Percentiles rank a stretch among this genome's conserved stretches.
Evolutionary conservation across 2,329 filamentous ascomycete genomes (phyloP).

Genomic region (Lecanicillium sp.): DNA sequence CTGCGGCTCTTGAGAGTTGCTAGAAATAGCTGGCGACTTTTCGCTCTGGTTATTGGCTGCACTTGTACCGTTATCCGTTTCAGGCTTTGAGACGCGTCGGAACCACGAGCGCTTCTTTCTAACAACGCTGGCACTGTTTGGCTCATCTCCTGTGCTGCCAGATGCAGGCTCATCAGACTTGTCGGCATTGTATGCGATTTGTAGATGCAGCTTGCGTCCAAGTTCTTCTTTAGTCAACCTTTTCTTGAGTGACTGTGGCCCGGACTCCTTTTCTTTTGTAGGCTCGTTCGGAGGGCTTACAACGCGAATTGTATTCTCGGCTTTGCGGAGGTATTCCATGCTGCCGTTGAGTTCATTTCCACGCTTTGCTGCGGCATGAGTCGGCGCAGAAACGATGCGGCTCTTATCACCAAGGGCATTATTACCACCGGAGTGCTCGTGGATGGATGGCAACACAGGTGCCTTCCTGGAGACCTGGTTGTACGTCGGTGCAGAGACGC

Average conservation of each 20-base stretch:
- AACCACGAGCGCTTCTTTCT: slow-evolving; percentile 46
- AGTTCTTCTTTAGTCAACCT: slow-evolving; percentile 19
- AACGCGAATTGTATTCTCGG: slow-evolving; percentile 45
- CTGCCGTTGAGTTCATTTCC: slow-evolving; percentile 24
- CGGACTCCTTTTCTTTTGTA: slow-evolving; percentile 25
- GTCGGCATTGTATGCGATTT: slow-evolving; percentile 11
- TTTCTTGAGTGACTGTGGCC: slow-evolving; percentile 34
- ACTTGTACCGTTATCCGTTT: slow-evolving; percentile 3
- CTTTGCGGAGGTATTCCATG: slow-evolving; percentile 36
- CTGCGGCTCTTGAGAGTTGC: slow-evolving; percentile 17
- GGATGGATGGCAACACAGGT: slow-evolving; percentile 39
- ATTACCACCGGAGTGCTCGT: slow-evolving; percentile 28
- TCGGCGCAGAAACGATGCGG: slow-evolving; percentile 39
- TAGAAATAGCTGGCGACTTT: slow-evolving; percentile 11
- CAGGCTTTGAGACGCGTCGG: slow-evolving; percentile 34
- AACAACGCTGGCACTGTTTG: slow-evolving; percentile 14
- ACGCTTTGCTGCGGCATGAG: slow-evolving; percentile 23
- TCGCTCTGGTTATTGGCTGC: slow-evolving; percentile 7
- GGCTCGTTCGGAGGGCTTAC: slow-evolving; percentile 38
- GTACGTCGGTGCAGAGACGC: slow-evolving; percentile 43
- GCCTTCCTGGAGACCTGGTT: slow-evolving; percentile 28
- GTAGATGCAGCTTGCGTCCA: slow-evolving; percentile 13
- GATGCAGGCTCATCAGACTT: slow-evolving; percentile 12
- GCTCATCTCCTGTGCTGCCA: slow-evolving; percentile 10
- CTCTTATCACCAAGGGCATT: slow-evolving; percentile 23